phyloP scores from a whole-genome alignment of 129 eudicot genomes.

The Helichrysum umbraculigerum region DNA sequence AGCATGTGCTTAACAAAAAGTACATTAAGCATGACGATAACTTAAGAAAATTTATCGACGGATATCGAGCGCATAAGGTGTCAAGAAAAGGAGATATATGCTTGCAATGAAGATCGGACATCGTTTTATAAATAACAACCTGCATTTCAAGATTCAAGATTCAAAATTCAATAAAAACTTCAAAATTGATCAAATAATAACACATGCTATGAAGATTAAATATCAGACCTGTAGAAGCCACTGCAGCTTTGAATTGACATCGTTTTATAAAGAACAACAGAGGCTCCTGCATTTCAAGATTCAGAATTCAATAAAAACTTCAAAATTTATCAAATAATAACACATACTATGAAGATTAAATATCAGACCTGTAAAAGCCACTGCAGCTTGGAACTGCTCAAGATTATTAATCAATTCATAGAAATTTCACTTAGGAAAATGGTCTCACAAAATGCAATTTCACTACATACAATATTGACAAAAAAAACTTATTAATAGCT shows the following conservation, averaged over 20 bases:
- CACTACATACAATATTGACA: no score
- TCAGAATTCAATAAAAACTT: background rate
- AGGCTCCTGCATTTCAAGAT: constrained; percentile 66
- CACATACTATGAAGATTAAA: background rate
- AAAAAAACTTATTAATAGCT: no score
- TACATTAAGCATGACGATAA: constrained; percentile 34
- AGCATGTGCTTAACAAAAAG: constrained; percentile 2
- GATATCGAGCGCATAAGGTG: constrained; percentile 66
- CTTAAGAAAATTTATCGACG: constrained; percentile 79
- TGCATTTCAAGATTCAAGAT: no score
- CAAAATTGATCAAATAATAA: constrained; percentile 7
- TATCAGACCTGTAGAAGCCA: constrained; percentile 69
- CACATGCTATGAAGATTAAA: background rate
- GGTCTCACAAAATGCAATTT: no score
- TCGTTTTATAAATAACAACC: constrained; percentile 70
- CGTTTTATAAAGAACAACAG: constrained; percentile 67
- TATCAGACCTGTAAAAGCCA: constrained; percentile 68
- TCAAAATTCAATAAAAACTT: constrained; percentile 1
- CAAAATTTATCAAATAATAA: constrained; percentile 11
- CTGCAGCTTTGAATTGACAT: constrained; percentile 76
- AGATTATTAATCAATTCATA: constrained; percentile 60
- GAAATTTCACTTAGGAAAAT: no score
- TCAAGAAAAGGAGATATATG: constrained; percentile 68
- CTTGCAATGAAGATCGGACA: constrained; percentile 58
- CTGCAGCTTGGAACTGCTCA: constrained; percentile 80